A percentile compares a stretch with the other conserved stretches of the same genome.
Conservation (phyloP, 1,284 basidiomycete genomes). For the Anthracocystis panici-leucophaei region DNA sequence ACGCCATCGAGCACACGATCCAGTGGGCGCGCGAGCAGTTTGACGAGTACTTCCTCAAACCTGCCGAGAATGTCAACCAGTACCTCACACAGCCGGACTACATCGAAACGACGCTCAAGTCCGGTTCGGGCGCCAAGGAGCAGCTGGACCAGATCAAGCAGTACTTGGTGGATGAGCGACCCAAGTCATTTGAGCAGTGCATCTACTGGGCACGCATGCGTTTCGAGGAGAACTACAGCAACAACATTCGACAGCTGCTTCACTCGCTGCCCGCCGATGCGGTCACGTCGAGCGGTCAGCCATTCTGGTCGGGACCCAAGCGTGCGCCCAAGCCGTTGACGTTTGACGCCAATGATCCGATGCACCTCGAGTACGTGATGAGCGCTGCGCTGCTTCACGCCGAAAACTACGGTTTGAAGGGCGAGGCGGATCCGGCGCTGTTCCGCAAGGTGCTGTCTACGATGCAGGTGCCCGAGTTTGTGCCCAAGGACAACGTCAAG, state of each 20-base stretch:
- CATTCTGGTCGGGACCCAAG: conserved; percentile 84
- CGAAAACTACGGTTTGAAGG: conserved; percentile 96
- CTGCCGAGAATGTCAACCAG: conserved; percentile 91
- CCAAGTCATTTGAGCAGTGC: conserved; percentile 95
- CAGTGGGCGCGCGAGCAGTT: conserved; percentile 92
- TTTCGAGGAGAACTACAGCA: conserved; percentile 95
- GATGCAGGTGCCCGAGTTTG: conserved; percentile 92
- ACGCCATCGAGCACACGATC: conserved; percentile 98
- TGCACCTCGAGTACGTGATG: conserved; percentile 90
- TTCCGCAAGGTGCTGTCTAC: conserved; percentile 88
- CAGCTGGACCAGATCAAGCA: conserved; percentile 91
- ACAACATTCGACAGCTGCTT: conserved; percentile 91
- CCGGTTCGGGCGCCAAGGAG: conserved; percentile 59
- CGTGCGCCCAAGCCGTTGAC: conserved; percentile 92
- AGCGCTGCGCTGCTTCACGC: conserved; percentile 96
- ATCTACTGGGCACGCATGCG: conserved; percentile 95
- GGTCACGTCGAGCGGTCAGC: conserved; percentile 86
- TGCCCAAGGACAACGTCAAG: conserved; percentile 90
- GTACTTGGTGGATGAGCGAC: conserved; percentile 91
- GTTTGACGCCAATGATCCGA: conserved; percentile 80
- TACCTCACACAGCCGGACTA: conserved; percentile 98
- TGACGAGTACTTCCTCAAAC: conserved; percentile 92
- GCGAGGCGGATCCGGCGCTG: conserved; percentile 81
- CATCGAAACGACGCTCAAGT: conserved; percentile 89
- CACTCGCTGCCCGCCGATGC: conserved; percentile 95